phyloP scores from a whole-genome alignment of 1,139 yeast genomes.

The Blastobotrys raffinosifermentans region DNA sequence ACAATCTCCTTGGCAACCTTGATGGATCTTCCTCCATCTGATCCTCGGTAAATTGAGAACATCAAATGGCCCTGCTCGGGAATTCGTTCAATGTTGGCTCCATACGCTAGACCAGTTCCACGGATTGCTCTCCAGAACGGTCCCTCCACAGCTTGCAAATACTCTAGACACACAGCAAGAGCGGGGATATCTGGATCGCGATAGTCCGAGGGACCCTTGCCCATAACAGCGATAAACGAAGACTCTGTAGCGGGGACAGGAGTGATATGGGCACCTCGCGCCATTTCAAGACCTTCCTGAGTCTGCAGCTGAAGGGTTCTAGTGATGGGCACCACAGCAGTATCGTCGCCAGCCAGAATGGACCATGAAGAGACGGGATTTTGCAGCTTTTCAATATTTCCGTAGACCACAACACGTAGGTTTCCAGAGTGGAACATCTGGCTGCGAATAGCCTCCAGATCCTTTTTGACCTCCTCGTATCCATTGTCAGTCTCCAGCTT shows the following conservation, averaged over 20 bases:
- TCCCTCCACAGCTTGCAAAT: slow-evolving; percentile 85
- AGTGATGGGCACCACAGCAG: slow-evolving; percentile 38
- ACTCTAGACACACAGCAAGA: slow-evolving; percentile 68
- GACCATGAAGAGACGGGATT: slow-evolving; percentile 64
- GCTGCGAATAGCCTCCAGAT: slow-evolving; percentile 52
- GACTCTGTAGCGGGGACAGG: slow-evolving; percentile 86
- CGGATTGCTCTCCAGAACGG: slow-evolving; percentile 96
- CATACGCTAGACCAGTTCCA: slow-evolving; percentile 94
- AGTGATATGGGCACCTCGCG: slow-evolving; percentile 54
- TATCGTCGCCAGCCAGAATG: slow-evolving; percentile 30
- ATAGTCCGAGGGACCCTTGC: slow-evolving; percentile 62
- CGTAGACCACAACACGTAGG: slow-evolving; percentile 63
- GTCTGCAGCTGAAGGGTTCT: slow-evolving; percentile 52
- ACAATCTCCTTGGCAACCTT: slow-evolving; percentile 62
- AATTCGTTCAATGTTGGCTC: slow-evolving; percentile 57
- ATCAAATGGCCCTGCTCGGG: slow-evolving; percentile 64
- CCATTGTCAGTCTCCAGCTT: slow-evolving; percentile 41
- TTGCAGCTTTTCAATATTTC: slow-evolving; percentile 49
- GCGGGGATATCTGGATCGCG: slow-evolving; percentile 62
- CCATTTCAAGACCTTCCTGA: slow-evolving; percentile 48
- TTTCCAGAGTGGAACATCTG: slow-evolving; percentile 56
- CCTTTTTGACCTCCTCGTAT: slow-evolving; percentile 42
- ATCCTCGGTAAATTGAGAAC: slow-evolving; percentile 71
- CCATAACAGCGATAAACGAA: slow-evolving; percentile 58
- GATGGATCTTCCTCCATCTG: slow-evolving; percentile 74